Conservation (phyloP, 2,329 filamentous ascomycete genomes). For the Chrysosporium keratinophilum region DNA sequence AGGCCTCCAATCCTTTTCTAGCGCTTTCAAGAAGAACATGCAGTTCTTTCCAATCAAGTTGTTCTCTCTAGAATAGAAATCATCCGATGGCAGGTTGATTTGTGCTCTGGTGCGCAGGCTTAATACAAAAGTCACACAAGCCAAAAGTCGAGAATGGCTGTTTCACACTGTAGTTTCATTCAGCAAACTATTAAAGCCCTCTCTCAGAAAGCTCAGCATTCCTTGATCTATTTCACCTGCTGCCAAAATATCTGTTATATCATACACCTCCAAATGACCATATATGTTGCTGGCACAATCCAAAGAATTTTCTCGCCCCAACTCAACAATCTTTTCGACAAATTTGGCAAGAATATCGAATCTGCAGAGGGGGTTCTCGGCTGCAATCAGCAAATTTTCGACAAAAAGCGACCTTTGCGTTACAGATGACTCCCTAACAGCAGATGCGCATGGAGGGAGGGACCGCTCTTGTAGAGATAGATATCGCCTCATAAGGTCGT, state of each 20-base stretch:
- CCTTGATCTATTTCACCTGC: constrained; percentile 2
- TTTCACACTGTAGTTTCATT: background rate
- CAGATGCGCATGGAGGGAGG: background rate
- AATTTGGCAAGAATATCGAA: constrained; percentile 8
- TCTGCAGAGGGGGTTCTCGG: constrained; percentile 8
- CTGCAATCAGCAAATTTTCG: constrained; percentile 12
- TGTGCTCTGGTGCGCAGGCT: too few relatives aligned
- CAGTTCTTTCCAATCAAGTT: too few relatives aligned
- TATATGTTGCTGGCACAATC: constrained; percentile 3
- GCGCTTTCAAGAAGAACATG: too few relatives aligned
- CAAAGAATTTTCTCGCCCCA: constrained; percentile 2
- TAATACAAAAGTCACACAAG: too few relatives aligned
- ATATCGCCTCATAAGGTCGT: background rate
- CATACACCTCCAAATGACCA: constrained; percentile 2
- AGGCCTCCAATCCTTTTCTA: background rate
- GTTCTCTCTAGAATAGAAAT: background rate
- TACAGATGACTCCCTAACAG: background rate
- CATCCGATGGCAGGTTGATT: background rate
- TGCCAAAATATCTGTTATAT: constrained; percentile 1
- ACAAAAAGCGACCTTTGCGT: constrained; percentile 11
- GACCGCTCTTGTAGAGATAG: background rate
- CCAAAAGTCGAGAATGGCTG: too few relatives aligned
- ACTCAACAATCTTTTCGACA: constrained; percentile 10
- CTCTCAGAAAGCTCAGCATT: constrained; percentile 10
- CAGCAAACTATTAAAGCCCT: constrained; percentile 4